phyloP scores from a whole-genome alignment of 495 filamentous ascomycete species.

The Neohortaea acidophila region DNA sequence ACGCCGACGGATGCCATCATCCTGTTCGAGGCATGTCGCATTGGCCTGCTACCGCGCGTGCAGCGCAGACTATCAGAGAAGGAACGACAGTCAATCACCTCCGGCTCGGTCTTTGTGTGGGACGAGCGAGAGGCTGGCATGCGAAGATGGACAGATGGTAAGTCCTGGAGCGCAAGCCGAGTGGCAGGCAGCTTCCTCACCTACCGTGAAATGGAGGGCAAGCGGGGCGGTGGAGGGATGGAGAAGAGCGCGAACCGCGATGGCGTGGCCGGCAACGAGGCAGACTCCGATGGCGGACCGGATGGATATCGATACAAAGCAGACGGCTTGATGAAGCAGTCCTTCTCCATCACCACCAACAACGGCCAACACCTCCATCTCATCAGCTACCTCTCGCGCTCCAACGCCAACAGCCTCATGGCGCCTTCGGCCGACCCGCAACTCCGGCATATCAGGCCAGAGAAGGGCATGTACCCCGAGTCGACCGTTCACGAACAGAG shows the following conservation, averaged over 20 bases:
- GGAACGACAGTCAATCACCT: constrained; percentile 83
- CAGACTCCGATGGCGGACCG: constrained; percentile 66
- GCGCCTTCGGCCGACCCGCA: constrained; percentile 66
- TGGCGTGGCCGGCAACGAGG: constrained; percentile 49
- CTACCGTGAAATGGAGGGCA: constrained; percentile 97
- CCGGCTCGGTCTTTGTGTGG: constrained; percentile 97
- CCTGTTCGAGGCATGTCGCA: constrained; percentile 87
- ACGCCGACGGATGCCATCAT: constrained; percentile 91
- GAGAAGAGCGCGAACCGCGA: constrained; percentile 59
- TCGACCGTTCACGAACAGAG: constrained; percentile 80
- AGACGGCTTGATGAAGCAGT: constrained; percentile 97
- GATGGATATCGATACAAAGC: constrained; percentile 96
- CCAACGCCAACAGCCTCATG: constrained; percentile 50
- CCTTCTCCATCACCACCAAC: constrained; percentile 93
- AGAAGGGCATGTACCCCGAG: constrained; percentile 91
- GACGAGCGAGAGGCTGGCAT: constrained; percentile 97
- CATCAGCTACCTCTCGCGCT: constrained; percentile 89
- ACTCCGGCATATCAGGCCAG: constrained; percentile 69
- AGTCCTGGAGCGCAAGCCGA: constrained; percentile 96
- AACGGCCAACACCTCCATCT: constrained; percentile 82
- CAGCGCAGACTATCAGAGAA: constrained; percentile 92
- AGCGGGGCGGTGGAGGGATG: constrained; percentile 44
- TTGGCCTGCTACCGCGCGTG: constrained; percentile 79
- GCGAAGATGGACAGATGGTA: constrained; percentile 96
- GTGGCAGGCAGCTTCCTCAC: constrained; percentile 96